Percentiles rank a stretch among this genome's conserved stretches.
Conservation (phyloP, 768 basidiomycete genomes). For the Leccinellum rugosiceps region DNA sequence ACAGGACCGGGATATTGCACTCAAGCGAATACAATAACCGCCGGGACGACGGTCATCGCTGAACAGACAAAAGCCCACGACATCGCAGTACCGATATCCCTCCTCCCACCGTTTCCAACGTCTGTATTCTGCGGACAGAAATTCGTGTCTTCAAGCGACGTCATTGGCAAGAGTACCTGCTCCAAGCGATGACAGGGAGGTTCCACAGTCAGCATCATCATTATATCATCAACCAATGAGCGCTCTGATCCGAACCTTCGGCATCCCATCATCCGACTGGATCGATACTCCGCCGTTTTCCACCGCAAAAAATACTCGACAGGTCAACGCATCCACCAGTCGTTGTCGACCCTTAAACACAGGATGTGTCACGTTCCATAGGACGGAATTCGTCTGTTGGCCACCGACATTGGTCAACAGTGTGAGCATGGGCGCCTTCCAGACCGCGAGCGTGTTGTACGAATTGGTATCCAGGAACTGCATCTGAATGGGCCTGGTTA, state of each 20-base stretch:
- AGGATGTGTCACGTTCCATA: slow-evolving; percentile 43
- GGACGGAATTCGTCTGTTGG: slow-evolving; percentile 28
- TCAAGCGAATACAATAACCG: slow-evolving; percentile 7
- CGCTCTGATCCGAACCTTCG: slow-evolving; percentile 33
- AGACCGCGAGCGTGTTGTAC: slow-evolving; percentile 43
- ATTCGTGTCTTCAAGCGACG: slow-evolving; percentile 21
- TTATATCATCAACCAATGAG: not conserved
- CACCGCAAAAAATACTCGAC: slow-evolving; percentile 36
- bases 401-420: slow-evolving; percentile 55
- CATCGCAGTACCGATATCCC: not conserved
- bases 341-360: slow-evolving; percentile 39
- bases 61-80: slow-evolving; percentile 9
- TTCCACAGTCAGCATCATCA: not conserved
- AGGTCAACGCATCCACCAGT: slow-evolving; percentile 55
- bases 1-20: not conserved
- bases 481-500: slow-evolving; percentile 33
- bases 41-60: slow-evolving; percentile 4
- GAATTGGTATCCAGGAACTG: slow-evolving; percentile 41
- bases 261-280: slow-evolving; percentile 41
- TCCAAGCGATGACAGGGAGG: not conserved
- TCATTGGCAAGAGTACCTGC: slow-evolving; percentile 36
- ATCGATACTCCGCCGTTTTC: slow-evolving; percentile 41
- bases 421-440: slow-evolving; percentile 54
- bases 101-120: slow-evolving; percentile 1
- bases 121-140: slow-evolving; percentile 17